Conservation (phyloP, 495 filamentous ascomycete species). For the Aspergillus heteromorphus region DNA sequence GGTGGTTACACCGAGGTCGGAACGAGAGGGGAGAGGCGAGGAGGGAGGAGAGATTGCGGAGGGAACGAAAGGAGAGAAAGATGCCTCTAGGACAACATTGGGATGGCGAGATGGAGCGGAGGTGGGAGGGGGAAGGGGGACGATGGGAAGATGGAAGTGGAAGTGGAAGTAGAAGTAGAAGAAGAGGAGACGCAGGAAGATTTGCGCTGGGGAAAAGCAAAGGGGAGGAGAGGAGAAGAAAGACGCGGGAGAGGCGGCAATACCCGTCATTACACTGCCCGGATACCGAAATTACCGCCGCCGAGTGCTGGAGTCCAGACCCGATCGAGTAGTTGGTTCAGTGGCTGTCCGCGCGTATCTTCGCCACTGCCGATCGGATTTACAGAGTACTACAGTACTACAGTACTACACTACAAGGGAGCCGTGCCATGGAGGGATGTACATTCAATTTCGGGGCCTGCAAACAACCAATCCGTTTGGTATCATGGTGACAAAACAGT, state of each 20-base stretch:
- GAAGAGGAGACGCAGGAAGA: not conserved
- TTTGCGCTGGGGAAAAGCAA: not conserved
- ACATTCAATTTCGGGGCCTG: conserved; percentile 16
- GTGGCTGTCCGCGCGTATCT: not conserved
- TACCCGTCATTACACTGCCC: not conserved
- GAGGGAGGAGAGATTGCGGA: conserved; percentile 2
- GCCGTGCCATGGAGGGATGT: conserved; percentile 12
- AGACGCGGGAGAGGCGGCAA: not conserved
- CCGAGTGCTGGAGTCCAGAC: not conserved
- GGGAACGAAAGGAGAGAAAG: not conserved
- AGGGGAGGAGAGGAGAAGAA: not conserved
- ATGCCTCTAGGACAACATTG: not conserved
- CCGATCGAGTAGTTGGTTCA: not conserved
- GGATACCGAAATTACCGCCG: not conserved
- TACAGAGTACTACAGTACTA: not conserved
- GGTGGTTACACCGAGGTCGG: conserved; percentile 1
- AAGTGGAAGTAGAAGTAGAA: not conserved
- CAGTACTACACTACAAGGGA: not conserved
- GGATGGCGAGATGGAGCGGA: too few relatives aligned
- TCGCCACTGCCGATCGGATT: not conserved
- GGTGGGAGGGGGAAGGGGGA: not conserved
- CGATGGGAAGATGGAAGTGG: not conserved
- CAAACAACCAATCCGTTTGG: conserved; percentile 19
- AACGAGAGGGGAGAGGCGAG: not conserved
- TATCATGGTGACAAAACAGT: conserved; percentile 21